These are phyloP conservation scores for Kodamaea jinghongensis DNA, from an alignment of 805 yeast species.

Conservation along the genomic window DNA sequence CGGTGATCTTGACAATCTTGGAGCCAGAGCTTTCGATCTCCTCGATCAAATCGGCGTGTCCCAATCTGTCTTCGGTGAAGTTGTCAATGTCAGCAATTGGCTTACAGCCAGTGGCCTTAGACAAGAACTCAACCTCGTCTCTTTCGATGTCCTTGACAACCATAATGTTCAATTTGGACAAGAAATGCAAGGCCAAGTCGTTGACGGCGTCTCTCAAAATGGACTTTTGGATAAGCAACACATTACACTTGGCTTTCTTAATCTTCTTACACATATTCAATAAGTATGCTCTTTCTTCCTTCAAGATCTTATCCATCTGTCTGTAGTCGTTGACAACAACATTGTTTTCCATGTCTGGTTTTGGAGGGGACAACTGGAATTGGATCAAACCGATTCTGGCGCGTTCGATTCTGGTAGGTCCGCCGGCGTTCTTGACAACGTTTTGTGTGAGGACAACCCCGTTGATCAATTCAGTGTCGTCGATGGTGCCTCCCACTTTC, in stretches of 20 bases:
- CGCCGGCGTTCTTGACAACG: constrained; percentile 88
- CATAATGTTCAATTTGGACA: constrained; percentile 88
- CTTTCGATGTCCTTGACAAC: constrained; percentile 94
- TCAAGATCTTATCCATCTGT: constrained; percentile 97
- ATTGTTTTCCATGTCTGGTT: constrained; percentile 96
- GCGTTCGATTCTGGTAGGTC: constrained; percentile 91
- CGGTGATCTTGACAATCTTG: constrained; percentile 83
- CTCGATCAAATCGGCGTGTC: constrained; percentile 88
- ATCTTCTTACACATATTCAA: constrained; percentile 93
- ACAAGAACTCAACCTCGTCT: constrained; percentile 91
- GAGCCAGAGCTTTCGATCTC: constrained; percentile 89
- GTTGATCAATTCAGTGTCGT: constrained; percentile 87
- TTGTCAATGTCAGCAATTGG: constrained; percentile 95
- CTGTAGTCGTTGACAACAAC: constrained; percentile 96
- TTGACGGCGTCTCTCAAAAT: constrained; percentile 92
- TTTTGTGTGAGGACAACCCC: constrained; percentile 94
- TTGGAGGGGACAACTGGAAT: constrained; percentile 94
- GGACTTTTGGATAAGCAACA: constrained; percentile 85
- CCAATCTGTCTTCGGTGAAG: constrained; percentile 90
- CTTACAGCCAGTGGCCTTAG: constrained; percentile 83
- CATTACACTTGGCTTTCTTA: constrained; percentile 96
- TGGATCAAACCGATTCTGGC: constrained; percentile 88
- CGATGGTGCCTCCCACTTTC: constrained; percentile 96
- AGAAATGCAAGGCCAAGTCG: constrained; percentile 90
- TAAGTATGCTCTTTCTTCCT: constrained; percentile 95